Evolutionary conservation across 1,284 basidiomycete genomes (phyloP).

Genomic region (Cutaneotrichosporon cutaneum): DNA sequence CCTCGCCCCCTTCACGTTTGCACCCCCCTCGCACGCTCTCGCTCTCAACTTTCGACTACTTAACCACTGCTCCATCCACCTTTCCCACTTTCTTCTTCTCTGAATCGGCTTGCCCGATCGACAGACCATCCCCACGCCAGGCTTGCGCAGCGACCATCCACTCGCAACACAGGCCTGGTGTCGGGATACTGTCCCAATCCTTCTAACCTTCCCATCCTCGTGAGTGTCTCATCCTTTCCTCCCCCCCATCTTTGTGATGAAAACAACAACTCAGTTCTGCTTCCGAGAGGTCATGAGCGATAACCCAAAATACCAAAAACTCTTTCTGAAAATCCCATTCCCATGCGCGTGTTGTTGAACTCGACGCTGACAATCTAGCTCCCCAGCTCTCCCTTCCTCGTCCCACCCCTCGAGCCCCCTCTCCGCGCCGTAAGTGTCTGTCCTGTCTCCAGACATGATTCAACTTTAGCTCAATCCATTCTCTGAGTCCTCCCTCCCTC

Average conservation of each 20-base stretch:
- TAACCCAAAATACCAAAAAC: conserved; percentile 49
- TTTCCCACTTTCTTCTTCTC: conserved; percentile 1
- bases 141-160: neutral
- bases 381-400: neutral
- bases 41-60: neutral
- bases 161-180: conserved; percentile 18
- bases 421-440: conserved; percentile 13
- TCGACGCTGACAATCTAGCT: conserved; percentile 16
- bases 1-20: neutral
- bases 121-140: conserved; percentile 15
- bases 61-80: conserved; percentile 5
- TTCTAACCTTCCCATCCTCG: conserved; percentile 9
- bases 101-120: conserved; percentile 12
- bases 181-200: conserved; percentile 1
- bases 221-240: conserved; percentile 17
- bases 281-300: conserved; percentile 53
- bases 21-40: neutral
- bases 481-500: conserved; percentile 41
- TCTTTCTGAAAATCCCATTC: conserved; percentile 25
- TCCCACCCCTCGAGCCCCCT: neutral
- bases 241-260: conserved; percentile 37
- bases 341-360: conserved; percentile 2
- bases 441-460: conserved; percentile 41
- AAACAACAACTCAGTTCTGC: conserved; percentile 50
- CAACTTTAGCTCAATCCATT: conserved; percentile 55